A percentile compares a stretch with the other conserved stretches of the same genome.
Conservation (phyloP, 441 rosid species). For the Populus hybrid region DNA sequence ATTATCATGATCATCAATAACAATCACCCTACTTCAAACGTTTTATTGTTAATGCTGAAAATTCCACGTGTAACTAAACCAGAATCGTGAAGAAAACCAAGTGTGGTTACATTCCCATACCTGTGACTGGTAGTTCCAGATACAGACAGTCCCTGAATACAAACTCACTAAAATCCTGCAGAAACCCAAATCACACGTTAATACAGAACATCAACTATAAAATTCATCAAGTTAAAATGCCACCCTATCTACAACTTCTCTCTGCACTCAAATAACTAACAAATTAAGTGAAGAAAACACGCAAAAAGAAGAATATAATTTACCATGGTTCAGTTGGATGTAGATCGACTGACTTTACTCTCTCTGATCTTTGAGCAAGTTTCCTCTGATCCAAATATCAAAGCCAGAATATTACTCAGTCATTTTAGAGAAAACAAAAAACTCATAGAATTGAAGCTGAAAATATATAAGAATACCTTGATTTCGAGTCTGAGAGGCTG, state of each 20-base stretch:
- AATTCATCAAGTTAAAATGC: neutral
- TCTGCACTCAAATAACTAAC: neutral
- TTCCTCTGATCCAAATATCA: slow-evolving; percentile 52
- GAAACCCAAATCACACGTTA: neutral
- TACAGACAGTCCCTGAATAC: slow-evolving; percentile 74
- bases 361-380: slow-evolving; percentile 70
- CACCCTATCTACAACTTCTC: neutral
- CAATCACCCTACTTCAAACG: neutral
- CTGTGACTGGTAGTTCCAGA: slow-evolving; percentile 89
- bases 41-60: neutral
- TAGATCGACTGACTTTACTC: slow-evolving; percentile 88
- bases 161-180: slow-evolving; percentile 81
- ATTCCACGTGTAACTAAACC: neutral
- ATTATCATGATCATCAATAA: neutral
- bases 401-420: slow-evolving; percentile 14
- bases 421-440: neutral
- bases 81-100: neutral
- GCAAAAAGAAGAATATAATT: neutral
- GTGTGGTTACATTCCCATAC: slow-evolving; percentile 25
- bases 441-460: slow-evolving; percentile 1
- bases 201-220: neutral
- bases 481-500: slow-evolving; percentile 74
- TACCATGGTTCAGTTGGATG: slow-evolving; percentile 98
- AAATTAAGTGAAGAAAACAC: neutral
- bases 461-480: slow-evolving; percentile 39